Evolutionary conservation across 345 rosid species (phyloP), one percentile per base, ranked within the genome.

Genomic region (Euphorbia pulcherrima): DNA sequence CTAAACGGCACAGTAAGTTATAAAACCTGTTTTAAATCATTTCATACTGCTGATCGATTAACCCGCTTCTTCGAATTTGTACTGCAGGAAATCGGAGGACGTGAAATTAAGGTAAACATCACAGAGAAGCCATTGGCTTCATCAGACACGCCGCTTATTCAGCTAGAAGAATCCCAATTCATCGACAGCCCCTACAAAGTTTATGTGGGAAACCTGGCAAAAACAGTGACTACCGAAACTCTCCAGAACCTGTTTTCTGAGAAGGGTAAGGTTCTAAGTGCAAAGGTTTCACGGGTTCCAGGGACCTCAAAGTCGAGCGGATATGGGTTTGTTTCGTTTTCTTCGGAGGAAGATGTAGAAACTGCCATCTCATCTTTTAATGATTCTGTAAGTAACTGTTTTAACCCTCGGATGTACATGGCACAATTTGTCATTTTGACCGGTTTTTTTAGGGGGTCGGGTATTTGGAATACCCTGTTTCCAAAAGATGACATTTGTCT

Each of bases 181-280:
- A 51, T 84, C 37, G 96, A 90, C 63, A 84, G 92, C 48, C 84
- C 90, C 54, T 64, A 83, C 71, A 88, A 93, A 75, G 89, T 90
- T 13, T 93, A 93, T 64, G 88, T 87, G 35, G 97, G 97, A 73
- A 93, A 93, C 74, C 90, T 93, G 72, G 84, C 97, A 18, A 93
- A 85, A 83, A 81, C 85, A n/a, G 92, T 93, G 11, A 87, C 91
- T 28, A 75, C 74, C 9, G 88, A 87, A 46, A 82, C 74, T 46
- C 86, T 94, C 55, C 82, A 82, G 80, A 81, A 60, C 9, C 74
- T 70, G 24, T 93, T 94, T 56, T 89, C 95, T 3, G 85, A 87
- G 79, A 90, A 86, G 78, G 90, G 85, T 6, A 83, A 87, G 60
- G 92, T 90, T 72, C 67, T 93, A 1, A 81, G 97, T 55, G 95